These are phyloP conservation scores for Macrophomina phaseolina DNA, from an alignment of 2,329 filamentous ascomycete species.

Conservation along the genomic window DNA sequence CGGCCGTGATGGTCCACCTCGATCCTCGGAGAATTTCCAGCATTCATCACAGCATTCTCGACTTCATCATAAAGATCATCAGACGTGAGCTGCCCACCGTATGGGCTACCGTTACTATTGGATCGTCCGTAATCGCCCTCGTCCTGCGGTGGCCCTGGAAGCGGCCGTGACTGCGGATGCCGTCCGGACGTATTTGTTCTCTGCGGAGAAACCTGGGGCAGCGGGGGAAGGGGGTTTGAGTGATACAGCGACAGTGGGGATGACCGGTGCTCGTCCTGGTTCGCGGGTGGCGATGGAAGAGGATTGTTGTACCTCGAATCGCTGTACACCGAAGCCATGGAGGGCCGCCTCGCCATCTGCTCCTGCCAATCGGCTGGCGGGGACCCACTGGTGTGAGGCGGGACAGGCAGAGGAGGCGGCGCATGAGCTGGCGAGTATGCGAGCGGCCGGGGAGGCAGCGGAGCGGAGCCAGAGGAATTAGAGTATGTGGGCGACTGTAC, in stretches of 20 bases:
- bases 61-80: conserved; percentile 65
- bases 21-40: conserved; percentile 29
- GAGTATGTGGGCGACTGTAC: conserved; percentile 27
- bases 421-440: conserved; percentile 40
- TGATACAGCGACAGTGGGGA: conserved; percentile 5
- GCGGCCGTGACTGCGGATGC: conserved; percentile 63
- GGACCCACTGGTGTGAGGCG: conserved; percentile 39
- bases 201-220: conserved; percentile 55
- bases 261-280: conserved; percentile 14
- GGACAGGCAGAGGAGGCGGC: conserved; percentile 45
- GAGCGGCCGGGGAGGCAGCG: conserved; percentile 31
- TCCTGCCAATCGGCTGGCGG: conserved; percentile 42
- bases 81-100: conserved; percentile 47
- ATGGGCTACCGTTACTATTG: conserved; percentile 42
- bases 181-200: conserved; percentile 60
- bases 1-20: conserved; percentile 30
- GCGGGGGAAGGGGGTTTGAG: conserved; percentile 48
- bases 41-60: conserved; percentile 56
- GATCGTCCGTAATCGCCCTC: conserved; percentile 39
- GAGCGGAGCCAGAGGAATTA: conserved; percentile 23
- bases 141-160: conserved; percentile 63
- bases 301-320: conserved; percentile 24
- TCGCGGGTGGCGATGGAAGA: conserved; percentile 19
- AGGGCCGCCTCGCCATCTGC: conserved; percentile 18
- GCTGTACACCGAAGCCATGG: conserved; percentile 19